phyloP scores from a whole-genome alignment of 2,329 filamentous ascomycete genomes.

The Ustulina deusta region DNA sequence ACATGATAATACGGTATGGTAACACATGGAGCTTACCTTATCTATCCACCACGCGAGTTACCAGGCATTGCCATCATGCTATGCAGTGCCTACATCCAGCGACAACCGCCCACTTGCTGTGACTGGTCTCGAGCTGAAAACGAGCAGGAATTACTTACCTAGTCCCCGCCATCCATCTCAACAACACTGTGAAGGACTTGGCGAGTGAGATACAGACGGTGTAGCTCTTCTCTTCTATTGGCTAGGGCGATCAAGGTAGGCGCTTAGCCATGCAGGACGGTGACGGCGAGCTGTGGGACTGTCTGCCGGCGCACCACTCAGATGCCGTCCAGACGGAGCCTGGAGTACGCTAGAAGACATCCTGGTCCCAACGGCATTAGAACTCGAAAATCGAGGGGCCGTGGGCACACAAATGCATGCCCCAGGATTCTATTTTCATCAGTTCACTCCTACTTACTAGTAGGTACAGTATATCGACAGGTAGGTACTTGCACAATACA shows the following conservation, averaged over 20 bases:
- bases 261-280: slow-evolving; percentile 37
- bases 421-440: slow-evolving; percentile 9
- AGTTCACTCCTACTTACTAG: background rate
- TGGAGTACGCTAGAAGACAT: slow-evolving; percentile 1
- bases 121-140: slow-evolving; percentile 28
- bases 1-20: background rate
- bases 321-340: slow-evolving; percentile 13
- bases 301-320: slow-evolving; percentile 29
- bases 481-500: background rate
- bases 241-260: slow-evolving; percentile 25
- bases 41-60: background rate
- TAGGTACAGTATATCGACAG: background rate
- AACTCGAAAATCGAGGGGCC: background rate
- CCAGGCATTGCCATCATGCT: background rate
- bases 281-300: slow-evolving; percentile 36
- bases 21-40: background rate
- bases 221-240: slow-evolving; percentile 32
- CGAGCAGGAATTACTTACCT: slow-evolving; percentile 12
- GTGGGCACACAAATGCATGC: slow-evolving; percentile 4
- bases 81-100: slow-evolving; percentile 1
- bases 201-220: slow-evolving; percentile 31
- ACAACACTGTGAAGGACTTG: slow-evolving; percentile 20
- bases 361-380: slow-evolving; percentile 5
- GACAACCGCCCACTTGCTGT: slow-evolving; percentile 4
- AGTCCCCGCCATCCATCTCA: slow-evolving; percentile 25